Percentiles rank a stretch among this genome's conserved stretches.
phyloP scores from a whole-genome alignment of 345 rosid genomes.

The Moringa oleifera region DNA sequence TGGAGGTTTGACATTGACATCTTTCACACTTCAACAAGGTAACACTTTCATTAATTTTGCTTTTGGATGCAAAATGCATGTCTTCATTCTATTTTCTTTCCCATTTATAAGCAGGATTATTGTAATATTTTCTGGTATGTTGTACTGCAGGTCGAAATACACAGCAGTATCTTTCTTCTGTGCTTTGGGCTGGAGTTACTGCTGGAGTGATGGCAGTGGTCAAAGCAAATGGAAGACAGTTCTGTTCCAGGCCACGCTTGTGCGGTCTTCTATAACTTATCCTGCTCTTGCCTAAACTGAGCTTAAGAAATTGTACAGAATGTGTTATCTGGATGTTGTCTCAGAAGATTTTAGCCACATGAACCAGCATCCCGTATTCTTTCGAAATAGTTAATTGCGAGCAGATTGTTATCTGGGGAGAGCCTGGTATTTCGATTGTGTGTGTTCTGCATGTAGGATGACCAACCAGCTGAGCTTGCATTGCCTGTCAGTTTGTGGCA shows the following conservation, averaged over 20 bases:
- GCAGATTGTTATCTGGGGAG: not conserved
- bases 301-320: not conserved
- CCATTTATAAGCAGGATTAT: too few species aligned
- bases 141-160: conserved; percentile 63
- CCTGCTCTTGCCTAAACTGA: not conserved
- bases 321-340: not conserved
- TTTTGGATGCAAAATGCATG: not conserved
- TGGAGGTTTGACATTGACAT: conserved; percentile 81
- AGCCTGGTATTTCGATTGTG: not conserved
- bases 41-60: conserved; percentile 1
- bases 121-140: not conserved
- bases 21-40: conserved; percentile 91
- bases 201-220: conserved; percentile 84
- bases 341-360: too few species aligned
- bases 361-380: not conserved
- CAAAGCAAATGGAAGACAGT: conserved; percentile 80
- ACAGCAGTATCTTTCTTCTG: conserved; percentile 64
- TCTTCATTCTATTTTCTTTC: not conserved
- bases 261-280: conserved; percentile 58
- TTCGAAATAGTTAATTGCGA: not conserved
- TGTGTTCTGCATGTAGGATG: not conserved
- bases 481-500: not conserved
- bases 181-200: conserved; percentile 78
- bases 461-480: not conserved
- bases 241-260: conserved; percentile 91